Evolutionary conservation across 1,284 basidiomycete species (phyloP).

Genomic region (Athelia sp.): DNA sequence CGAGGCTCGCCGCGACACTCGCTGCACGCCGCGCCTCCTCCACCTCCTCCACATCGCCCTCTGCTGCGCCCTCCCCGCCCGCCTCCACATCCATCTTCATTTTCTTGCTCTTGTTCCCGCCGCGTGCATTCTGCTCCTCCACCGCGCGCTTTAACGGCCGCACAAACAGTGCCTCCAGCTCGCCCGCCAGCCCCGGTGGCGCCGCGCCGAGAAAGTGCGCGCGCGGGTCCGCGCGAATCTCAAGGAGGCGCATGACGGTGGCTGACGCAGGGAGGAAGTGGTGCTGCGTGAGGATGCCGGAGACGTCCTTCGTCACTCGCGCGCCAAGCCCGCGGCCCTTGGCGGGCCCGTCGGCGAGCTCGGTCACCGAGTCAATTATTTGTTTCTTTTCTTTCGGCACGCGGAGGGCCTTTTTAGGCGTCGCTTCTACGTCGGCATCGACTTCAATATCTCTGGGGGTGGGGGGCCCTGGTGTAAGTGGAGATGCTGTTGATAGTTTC

Average conservation of each 20-base stretch:
- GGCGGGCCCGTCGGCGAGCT: constrained; percentile 72
- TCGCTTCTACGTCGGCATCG: constrained; percentile 46
- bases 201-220: constrained; percentile 84
- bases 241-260: constrained; percentile 75
- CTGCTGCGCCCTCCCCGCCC: constrained; percentile 44
- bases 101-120: constrained; percentile 43
- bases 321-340: constrained; percentile 55
- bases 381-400: constrained; percentile 71
- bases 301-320: constrained; percentile 60
- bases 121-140: constrained; percentile 48
- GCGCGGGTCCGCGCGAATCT: constrained; percentile 82
- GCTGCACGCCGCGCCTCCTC: constrained; percentile 65
- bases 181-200: constrained; percentile 75
- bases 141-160: constrained; percentile 55
- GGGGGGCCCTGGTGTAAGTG: constrained; percentile 62
- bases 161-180: constrained; percentile 79
- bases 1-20: constrained; percentile 55
- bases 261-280: constrained; percentile 81
- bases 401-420: constrained; percentile 49
- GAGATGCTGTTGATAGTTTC: constrained; percentile 58
- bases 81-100: constrained; percentile 56
- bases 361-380: constrained; percentile 80
- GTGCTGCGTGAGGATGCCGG: constrained; percentile 72
- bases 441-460: constrained; percentile 56
- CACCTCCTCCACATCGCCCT: constrained; percentile 45